Base-by-base conservation (phyloP, 495 filamentous ascomycete genomes). In the Chaetomium tenue region DNA sequence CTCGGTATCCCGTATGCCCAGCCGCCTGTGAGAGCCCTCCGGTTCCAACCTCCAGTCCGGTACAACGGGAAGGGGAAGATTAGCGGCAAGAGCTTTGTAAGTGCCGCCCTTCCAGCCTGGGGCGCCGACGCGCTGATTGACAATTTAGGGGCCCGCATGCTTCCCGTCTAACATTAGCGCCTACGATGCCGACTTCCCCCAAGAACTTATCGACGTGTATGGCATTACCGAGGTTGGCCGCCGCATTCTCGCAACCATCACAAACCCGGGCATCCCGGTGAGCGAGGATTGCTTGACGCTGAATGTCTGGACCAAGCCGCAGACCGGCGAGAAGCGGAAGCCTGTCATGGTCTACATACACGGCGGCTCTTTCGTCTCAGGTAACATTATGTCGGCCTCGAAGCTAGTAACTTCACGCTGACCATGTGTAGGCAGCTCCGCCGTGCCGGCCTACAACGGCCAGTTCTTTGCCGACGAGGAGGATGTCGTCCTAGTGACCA, bases 1-100 rank as follows among this genome's bases (percentile, higher is more conserved):
- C 77, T 86, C 9, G 84, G 82, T 9, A 81, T 86, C 5, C 81
- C 83, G 0, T 86, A 83, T 67, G 84, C 79, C 1, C 73, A 78
- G 28, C 77, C 79, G 37, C 81, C 82, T 0, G 62, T 83, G 2
- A 81, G 79, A 0, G 54, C 74, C 42, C 71, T 83, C 7, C 74
- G 84, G 1, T 85, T 86, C 66, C 55, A 60, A 59, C 63, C 71
- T 0, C 71, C 71, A 3, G 55, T 40, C 39, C 47, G 39, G 9
- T 84, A 83, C 85, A 58, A 84, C 80, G 13, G 88, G 83, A 7
- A 87, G 84, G 37, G 89, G 76, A 60, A 86, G 1, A 50, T 68
- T 37, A n/a, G 60, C 37, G 65, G 54, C 25, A 51, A 88, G 48
- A 90, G 73, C 13, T 63, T 61, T 58, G 66, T 67, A 57, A 53